These are phyloP conservation scores for Serendipita sp. DNA, from an alignment of 768 basidiomycete genomes.

Conservation along the genomic window DNA sequence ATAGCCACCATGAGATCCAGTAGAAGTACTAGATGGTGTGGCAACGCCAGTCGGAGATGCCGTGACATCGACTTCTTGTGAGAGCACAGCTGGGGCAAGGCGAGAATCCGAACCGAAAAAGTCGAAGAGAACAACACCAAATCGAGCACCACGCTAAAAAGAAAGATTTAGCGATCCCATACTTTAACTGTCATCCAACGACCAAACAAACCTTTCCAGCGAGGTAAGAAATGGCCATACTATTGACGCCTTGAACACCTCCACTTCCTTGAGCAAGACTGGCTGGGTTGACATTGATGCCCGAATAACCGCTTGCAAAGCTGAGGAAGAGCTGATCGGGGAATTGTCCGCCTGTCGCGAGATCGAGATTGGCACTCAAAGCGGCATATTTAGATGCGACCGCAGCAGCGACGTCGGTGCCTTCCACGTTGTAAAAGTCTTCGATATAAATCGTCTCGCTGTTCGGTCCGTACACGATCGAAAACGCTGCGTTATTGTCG, in stretches of 20 bases:
- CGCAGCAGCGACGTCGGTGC: not conserved
- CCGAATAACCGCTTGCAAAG: slow-evolving; percentile 9
- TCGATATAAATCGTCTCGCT: not conserved
- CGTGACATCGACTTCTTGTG: not conserved
- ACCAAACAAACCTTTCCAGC: not conserved
- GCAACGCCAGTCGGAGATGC: not conserved
- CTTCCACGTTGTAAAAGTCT: slow-evolving; percentile 8
- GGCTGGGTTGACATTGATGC: not conserved
- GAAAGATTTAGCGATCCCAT: no score
- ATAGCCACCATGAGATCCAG: not conserved
- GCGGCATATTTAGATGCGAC: slow-evolving; percentile 7
- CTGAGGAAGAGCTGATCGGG: slow-evolving; percentile 6
- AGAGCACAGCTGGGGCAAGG: not conserved
- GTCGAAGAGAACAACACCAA: slow-evolving; percentile 4
- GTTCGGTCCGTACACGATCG: not conserved
- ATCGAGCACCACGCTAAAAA: not conserved
- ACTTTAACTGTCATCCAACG: no score
- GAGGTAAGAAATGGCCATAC: slow-evolving; percentile 5
- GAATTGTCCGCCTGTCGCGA: not conserved
- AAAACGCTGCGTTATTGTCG: not conserved
- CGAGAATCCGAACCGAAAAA: not conserved
- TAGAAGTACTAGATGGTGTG: not conserved
- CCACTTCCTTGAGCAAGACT: slow-evolving; percentile 6
- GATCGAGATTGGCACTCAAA: slow-evolving; percentile 2
- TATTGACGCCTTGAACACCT: slow-evolving; percentile 7